Percentiles rank a stretch among this genome's conserved stretches.
phyloP scores from a whole-genome alignment of 2,329 filamentous ascomycete genomes.

The Penicillium sp. region DNA sequence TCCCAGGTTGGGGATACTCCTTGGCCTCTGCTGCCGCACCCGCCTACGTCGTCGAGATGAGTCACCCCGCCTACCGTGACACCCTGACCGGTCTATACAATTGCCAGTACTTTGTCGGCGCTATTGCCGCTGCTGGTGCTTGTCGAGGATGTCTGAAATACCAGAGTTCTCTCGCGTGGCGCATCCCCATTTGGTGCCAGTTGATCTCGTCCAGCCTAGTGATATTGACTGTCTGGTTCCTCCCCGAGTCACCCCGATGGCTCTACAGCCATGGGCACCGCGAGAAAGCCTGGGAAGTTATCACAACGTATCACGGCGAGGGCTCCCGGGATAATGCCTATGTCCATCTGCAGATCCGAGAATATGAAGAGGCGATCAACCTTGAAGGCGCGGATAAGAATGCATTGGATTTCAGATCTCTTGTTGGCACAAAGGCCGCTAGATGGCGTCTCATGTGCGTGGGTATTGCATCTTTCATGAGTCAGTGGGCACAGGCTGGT shows the following conservation, averaged over 20 bases:
- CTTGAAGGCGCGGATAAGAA: conserved; percentile 49
- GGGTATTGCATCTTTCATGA: conserved; percentile 52
- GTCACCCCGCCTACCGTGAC: conserved; percentile 62
- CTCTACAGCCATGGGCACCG: conserved; percentile 57
- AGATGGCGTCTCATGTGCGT: conserved; percentile 51
- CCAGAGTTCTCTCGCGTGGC: conserved; percentile 53
- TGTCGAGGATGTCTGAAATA: conserved; percentile 47
- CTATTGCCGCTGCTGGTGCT: conserved; percentile 55
- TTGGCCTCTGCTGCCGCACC: conserved; percentile 60
- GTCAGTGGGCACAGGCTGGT: conserved; percentile 41
- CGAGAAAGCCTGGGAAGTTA: conserved; percentile 55
- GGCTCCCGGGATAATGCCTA: conserved; percentile 33
- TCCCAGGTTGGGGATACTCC: conserved; percentile 52
- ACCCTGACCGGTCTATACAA: conserved; percentile 60
- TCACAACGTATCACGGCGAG: conserved; percentile 59
- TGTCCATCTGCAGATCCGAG: conserved; percentile 32
- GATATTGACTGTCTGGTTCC: conserved; percentile 45
- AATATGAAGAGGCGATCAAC: conserved; percentile 33
- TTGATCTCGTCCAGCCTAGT: conserved; percentile 48
- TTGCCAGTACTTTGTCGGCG: conserved; percentile 49
- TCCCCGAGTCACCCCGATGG: conserved; percentile 63
- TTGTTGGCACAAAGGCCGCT: conserved; percentile 27
- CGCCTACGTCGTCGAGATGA: conserved; percentile 61
- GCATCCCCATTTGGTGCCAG: conserved; percentile 58
- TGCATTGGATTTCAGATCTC: conserved; percentile 46